These are phyloP conservation scores for Monsonia emarginata DNA, from an alignment of 441 rosid genomes.

Conservation along the genomic window DNA sequence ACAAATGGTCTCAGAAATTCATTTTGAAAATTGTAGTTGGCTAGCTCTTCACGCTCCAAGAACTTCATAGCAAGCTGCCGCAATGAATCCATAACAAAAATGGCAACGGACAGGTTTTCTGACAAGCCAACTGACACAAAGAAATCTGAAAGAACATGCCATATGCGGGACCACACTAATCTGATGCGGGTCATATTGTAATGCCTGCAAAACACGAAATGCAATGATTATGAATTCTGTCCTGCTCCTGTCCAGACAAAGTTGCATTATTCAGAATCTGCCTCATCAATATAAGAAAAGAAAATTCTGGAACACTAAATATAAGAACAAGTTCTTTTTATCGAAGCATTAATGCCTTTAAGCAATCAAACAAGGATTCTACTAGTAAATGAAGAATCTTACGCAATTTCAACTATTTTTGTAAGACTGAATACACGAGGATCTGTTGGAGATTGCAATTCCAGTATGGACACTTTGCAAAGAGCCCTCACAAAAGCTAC, in stretches of 20 bases:
- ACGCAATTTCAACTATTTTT: conserved; percentile 97
- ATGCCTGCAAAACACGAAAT: conserved; percentile 52
- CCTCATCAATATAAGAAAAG: not conserved
- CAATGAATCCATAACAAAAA: conserved; percentile 96
- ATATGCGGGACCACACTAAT: conserved; percentile 94
- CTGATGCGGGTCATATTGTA: conserved; percentile 98
- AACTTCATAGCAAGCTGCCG: conserved; percentile 98
- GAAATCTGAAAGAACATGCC: conserved; percentile 97
- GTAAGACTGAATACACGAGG: conserved; percentile 99
- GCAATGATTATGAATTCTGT: not conserved
- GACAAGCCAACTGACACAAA: conserved; percentile 96
- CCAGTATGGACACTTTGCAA: conserved; percentile 89
- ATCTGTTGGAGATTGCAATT: conserved; percentile 91
- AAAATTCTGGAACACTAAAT: not conserved
- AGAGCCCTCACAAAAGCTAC: conserved; percentile 93
- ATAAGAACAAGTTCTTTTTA: not conserved
- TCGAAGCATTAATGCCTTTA: not conserved
- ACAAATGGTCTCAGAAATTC: conserved; percentile 92
- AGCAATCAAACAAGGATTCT: not conserved
- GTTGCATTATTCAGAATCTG: not conserved
- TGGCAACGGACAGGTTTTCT: conserved; percentile 94
- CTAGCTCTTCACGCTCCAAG: conserved; percentile 95
- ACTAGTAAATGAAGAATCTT: conserved; percentile 29
- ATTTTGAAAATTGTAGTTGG: conserved; percentile 96
- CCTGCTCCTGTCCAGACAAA: not conserved